Percentiles rank a stretch among this genome's conserved stretches.
phyloP scores from a whole-genome alignment of 2,329 filamentous ascomycete genomes.

The Emergomyces africanus region DNA sequence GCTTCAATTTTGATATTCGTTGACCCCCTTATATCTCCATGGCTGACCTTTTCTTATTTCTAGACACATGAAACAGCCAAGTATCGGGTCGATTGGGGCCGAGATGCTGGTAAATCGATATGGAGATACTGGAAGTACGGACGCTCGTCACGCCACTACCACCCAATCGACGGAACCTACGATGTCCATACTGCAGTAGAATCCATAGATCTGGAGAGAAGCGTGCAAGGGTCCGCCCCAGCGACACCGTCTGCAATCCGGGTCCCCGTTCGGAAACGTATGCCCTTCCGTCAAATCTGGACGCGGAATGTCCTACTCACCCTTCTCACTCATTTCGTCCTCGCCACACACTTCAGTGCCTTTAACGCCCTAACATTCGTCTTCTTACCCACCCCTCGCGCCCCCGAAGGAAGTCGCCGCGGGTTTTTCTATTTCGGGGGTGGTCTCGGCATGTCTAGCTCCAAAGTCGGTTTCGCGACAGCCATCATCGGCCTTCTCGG shows the following conservation, averaged over 20 bases:
- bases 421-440: conserved; percentile 50
- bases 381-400: conserved; percentile 61
- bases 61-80: conserved; percentile 28
- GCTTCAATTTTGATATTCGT: conserved; percentile 3
- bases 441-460: conserved; percentile 60
- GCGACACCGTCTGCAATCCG: conserved; percentile 16
- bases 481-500: conserved; percentile 63
- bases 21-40: background rate
- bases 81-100: conserved; percentile 30
- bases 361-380: conserved; percentile 67
- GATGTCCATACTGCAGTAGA: conserved; percentile 14
- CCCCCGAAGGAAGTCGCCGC: conserved; percentile 28
- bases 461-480: conserved; percentile 63
- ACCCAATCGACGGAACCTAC: conserved; percentile 18
- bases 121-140: conserved; percentile 16
- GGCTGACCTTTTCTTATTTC: background rate
- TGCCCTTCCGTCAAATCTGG: conserved; percentile 40
- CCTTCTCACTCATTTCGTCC: conserved; percentile 52
- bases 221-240: conserved; percentile 15
- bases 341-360: conserved; percentile 61
- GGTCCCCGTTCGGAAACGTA: conserved; percentile 23
- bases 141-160: conserved; percentile 20
- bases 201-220: conserved; percentile 22
- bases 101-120: conserved; percentile 26
- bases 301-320: conserved; percentile 43